Evolutionary conservation across 2,329 filamentous ascomycete species (phyloP).

Genomic region (Pestalotiopsis sp.): DNA sequence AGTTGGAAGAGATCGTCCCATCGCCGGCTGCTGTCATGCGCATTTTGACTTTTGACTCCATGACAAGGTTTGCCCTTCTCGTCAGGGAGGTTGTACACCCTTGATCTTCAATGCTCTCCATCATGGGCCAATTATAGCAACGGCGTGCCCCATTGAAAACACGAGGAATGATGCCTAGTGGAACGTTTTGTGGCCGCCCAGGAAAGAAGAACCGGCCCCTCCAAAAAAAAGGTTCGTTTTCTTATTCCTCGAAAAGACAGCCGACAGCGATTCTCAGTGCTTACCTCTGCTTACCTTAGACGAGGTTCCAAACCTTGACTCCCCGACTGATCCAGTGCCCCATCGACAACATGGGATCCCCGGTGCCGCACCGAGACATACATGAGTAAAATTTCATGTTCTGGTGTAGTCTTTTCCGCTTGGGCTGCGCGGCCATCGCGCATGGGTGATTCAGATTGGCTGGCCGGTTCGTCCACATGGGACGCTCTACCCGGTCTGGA

Average conservation of each 20-base stretch:
- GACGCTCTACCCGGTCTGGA: constrained; percentile 2
- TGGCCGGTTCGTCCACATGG: not conserved
- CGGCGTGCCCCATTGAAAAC: not conserved
- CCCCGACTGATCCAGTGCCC: not conserved
- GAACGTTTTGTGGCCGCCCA: not conserved
- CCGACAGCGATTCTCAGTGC: constrained; percentile 1
- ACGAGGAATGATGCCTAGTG: constrained; percentile 2
- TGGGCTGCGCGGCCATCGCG: not conserved
- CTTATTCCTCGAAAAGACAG: not conserved
- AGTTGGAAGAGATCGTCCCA: not conserved
- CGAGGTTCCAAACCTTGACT: constrained; percentile 3
- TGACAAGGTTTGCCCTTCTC: constrained; percentile 4
- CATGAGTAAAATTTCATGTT: constrained; percentile 2
- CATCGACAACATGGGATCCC: not conserved
- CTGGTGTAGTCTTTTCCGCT: not conserved
- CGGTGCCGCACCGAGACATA: constrained; percentile 6
- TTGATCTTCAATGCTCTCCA: constrained; percentile 6
- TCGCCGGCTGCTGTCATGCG: not conserved
- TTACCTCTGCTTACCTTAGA: not conserved
- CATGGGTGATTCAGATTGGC: constrained; percentile 3
- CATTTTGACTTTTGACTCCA: not conserved
- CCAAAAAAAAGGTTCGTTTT: not conserved
- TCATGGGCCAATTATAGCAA: constrained; percentile 9
- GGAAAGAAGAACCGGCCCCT: not conserved
- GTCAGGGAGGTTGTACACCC: not conserved